phyloP scores from a whole-genome alignment of 352 stramenopile genomes.

The Globisporangium parvum region DNA sequence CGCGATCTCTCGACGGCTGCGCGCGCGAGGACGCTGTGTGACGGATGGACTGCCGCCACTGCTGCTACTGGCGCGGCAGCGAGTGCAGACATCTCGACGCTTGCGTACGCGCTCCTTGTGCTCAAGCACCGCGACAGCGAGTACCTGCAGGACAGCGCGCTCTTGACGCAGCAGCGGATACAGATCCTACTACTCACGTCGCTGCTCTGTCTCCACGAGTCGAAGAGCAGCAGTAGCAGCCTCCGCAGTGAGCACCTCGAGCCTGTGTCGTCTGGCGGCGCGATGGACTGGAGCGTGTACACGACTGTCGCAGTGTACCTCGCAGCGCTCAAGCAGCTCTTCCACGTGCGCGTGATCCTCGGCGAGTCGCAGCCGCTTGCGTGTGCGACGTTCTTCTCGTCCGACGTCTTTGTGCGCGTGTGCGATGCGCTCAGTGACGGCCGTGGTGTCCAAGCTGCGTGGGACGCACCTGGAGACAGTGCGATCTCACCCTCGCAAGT shows the following conservation, averaged over 20 bases:
- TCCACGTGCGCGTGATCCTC: constrained; percentile 43
- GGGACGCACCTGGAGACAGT: constrained; percentile 6
- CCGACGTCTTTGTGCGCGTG: constrained; percentile 56
- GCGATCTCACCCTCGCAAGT: neutral
- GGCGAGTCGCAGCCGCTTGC: constrained; percentile 33
- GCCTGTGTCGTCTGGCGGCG: constrained; percentile 22
- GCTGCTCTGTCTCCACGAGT: constrained; percentile 24
- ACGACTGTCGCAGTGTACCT: constrained; percentile 38
- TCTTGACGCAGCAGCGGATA: constrained; percentile 33
- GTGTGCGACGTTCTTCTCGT: constrained; percentile 54
- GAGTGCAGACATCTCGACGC: constrained; percentile 31
- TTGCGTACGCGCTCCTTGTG: constrained; percentile 49
- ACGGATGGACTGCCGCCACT: constrained; percentile 4
- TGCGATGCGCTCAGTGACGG: constrained; percentile 18
- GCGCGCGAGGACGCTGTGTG: constrained; percentile 14
- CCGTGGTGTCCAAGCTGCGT: constrained; percentile 8
- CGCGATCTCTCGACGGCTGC: constrained; percentile 10
- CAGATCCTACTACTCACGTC: constrained; percentile 59
- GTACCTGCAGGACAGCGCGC: constrained; percentile 20
- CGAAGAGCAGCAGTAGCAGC: neutral
- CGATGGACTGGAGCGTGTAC: constrained; percentile 48
- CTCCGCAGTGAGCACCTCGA: neutral
- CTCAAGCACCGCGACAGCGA: constrained; percentile 42
- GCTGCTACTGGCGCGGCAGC: constrained; percentile 29
- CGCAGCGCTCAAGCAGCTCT: constrained; percentile 47